Percentiles rank a stretch among this genome's conserved stretches.
Conservation (phyloP, 2,329 filamentous ascomycete genomes). For the Fusarium newnesense region DNA sequence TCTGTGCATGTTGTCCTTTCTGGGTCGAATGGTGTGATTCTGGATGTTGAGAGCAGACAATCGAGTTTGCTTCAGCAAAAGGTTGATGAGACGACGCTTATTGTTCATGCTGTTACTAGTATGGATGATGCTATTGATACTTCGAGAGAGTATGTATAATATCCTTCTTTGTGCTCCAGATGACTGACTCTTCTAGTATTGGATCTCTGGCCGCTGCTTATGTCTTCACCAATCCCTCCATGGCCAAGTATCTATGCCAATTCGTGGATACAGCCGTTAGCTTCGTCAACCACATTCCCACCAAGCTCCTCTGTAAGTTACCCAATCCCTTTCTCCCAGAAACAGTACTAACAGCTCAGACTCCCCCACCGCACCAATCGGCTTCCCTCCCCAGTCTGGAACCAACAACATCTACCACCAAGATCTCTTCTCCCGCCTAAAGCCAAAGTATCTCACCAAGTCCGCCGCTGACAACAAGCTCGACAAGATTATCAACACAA, state of each 20-base stretch:
- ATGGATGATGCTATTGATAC: slow-evolving; percentile 32
- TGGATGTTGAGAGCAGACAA: slow-evolving; percentile 15
- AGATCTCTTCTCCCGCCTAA: slow-evolving; percentile 12
- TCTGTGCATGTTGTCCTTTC: slow-evolving; percentile 20
- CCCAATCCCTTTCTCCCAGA: rapidly evolving
- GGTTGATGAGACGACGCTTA: slow-evolving; percentile 10
- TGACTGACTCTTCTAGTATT: neutral
- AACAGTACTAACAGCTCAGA: neutral
- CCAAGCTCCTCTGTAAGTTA: slow-evolving; percentile 13
- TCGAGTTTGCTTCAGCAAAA: slow-evolving; percentile 12
- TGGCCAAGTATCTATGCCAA: slow-evolving; percentile 29
- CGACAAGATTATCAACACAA: neutral
- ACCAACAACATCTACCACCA: slow-evolving; percentile 1
- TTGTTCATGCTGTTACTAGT: slow-evolving; percentile 27
- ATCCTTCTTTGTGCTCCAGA: rapidly evolving
- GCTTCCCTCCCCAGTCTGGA: neutral
- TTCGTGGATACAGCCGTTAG: slow-evolving; percentile 19
- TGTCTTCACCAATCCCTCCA: slow-evolving; percentile 16
- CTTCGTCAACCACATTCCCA: slow-evolving; percentile 21
- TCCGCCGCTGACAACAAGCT: neutral
- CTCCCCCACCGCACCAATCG: slow-evolving; percentile 7
- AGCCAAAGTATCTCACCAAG: slow-evolving; percentile 15
- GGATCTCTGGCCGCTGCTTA: slow-evolving; percentile 17
- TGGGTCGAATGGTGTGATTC: slow-evolving; percentile 10
- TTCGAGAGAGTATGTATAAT: neutral